phyloP scores from a whole-genome alignment of 345 rosid genomes.

The Cardiospermum halicacabum region DNA sequence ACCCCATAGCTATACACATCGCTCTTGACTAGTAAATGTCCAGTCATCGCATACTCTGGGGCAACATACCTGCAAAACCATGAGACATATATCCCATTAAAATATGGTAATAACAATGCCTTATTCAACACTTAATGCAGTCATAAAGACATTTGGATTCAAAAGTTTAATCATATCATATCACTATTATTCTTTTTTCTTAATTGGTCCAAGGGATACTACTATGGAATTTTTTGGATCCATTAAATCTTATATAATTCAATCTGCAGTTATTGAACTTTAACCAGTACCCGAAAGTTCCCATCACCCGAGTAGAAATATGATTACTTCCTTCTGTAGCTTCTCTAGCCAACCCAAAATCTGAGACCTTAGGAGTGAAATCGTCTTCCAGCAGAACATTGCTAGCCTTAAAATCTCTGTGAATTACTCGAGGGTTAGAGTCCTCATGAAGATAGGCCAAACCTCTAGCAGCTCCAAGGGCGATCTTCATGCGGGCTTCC shows the following conservation, averaged over 20 bases:
- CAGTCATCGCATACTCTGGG: constrained; percentile 99
- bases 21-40: constrained; percentile 96
- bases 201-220: neutral
- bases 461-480: constrained; percentile 99
- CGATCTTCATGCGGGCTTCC: constrained; percentile 94
- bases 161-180: no score
- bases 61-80: constrained; percentile 80
- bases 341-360: constrained; percentile 99
- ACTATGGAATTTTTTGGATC: neutral
- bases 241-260: neutral
- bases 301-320: constrained; percentile 97
- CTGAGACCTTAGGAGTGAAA: constrained; percentile 96
- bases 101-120: neutral
- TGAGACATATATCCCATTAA: neutral
- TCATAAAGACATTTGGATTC: neutral
- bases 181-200: neutral
- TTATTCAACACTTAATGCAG: neutral
- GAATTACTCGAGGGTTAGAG: constrained; percentile 96
- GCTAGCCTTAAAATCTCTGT: constrained; percentile 97
- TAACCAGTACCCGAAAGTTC: constrained; percentile 85
- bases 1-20: constrained; percentile 99
- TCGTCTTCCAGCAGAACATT: constrained; percentile 83
- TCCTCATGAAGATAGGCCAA: constrained; percentile 99
- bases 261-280: neutral
- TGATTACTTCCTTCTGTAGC: constrained; percentile 99